Conservation (phyloP, 192 early-diverging fungal species). For the Dimargaris xerosporica region DNA sequence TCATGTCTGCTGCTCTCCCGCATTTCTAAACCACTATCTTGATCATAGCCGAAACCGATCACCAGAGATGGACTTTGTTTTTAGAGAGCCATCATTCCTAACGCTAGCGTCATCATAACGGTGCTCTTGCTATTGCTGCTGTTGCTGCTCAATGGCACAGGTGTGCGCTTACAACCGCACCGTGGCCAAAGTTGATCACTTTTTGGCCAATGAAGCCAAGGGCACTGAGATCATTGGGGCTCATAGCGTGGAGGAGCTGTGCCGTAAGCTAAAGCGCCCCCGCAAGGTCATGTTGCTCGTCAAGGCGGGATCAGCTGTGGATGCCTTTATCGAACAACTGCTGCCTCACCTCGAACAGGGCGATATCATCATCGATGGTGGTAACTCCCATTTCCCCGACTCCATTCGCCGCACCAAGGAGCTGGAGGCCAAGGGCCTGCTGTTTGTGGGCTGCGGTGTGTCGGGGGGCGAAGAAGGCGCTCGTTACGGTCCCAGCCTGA, state of each 20-base stretch:
- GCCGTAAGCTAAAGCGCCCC: conserved; percentile 82
- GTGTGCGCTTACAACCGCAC: conserved; percentile 94
- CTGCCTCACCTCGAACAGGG: conserved; percentile 74
- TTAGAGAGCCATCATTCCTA: too few species aligned
- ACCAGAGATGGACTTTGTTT: too few species aligned
- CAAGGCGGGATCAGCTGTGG: conserved; percentile 90
- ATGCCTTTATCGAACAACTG: conserved; percentile 86
- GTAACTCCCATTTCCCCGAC: conserved; percentile 98
- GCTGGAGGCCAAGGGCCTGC: conserved; percentile 74
- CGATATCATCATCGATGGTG: conserved; percentile 97
- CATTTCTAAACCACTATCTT: too few species aligned
- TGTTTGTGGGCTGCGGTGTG: conserved; percentile 94
- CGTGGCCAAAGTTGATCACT: conserved; percentile 83
- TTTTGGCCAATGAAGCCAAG: conserved; percentile 94
- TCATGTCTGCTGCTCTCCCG: too few species aligned
- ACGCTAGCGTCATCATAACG: too few species aligned
- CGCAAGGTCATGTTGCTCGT: conserved; percentile 97
- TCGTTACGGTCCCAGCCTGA: conserved; percentile 87
- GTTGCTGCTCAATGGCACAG: background rate
- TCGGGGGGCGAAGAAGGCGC: conserved; percentile 99
- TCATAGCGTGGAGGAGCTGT: conserved; percentile 86
- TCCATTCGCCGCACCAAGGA: conserved; percentile 80
- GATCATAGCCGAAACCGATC: too few species aligned
- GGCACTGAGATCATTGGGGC: conserved; percentile 89
- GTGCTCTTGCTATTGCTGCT: too few species aligned